A percentile compares a stretch with the other conserved stretches of the same genome.
These are phyloP conservation scores for Diutina neorugosa DNA, from an alignment of 1,139 yeast genomes.

Conservation along the genomic window DNA sequence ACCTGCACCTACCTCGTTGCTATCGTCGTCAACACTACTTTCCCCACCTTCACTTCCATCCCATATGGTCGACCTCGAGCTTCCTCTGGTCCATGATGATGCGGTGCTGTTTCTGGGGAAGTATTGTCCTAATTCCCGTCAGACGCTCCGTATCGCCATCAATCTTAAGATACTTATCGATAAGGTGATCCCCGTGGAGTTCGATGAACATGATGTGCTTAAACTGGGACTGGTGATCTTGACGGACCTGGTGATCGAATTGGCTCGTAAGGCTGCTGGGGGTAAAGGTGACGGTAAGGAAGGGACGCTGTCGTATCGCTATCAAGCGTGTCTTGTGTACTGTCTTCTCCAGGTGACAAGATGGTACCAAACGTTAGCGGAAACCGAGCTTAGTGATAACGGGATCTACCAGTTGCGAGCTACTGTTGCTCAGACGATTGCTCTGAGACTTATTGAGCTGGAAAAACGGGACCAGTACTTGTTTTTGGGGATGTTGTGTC, in stretches of 20 bases:
- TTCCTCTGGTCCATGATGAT: background rate
- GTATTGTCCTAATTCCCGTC: slow-evolving; percentile 41
- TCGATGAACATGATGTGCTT: slow-evolving; percentile 37
- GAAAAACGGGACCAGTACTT: slow-evolving; percentile 49
- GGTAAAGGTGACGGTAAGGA: slow-evolving; percentile 53
- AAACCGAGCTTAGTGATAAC: slow-evolving; percentile 54
- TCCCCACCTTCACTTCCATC: background rate
- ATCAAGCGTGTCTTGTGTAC: slow-evolving; percentile 57
- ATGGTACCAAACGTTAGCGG: slow-evolving; percentile 62
- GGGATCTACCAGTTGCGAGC: slow-evolving; percentile 52
- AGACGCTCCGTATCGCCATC: slow-evolving; percentile 58
- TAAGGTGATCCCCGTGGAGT: slow-evolving; percentile 52
- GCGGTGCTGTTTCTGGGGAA: background rate
- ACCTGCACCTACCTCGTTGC: background rate
- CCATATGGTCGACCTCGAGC: background rate
- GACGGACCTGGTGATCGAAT: slow-evolving; percentile 42
- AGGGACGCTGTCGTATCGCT: slow-evolving; percentile 48
- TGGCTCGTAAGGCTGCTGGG: slow-evolving; percentile 70
- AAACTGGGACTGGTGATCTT: slow-evolving; percentile 52
- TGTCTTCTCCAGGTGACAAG: slow-evolving; percentile 62
- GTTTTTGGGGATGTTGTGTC: slow-evolving; percentile 68
- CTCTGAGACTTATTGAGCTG: slow-evolving; percentile 54
- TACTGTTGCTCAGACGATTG: slow-evolving; percentile 59
- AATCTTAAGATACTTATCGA: slow-evolving; percentile 67
- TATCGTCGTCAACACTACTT: background rate